Base-by-base conservation (phyloP, 257 asterid species). In the Capsicum baccatum region DNA sequence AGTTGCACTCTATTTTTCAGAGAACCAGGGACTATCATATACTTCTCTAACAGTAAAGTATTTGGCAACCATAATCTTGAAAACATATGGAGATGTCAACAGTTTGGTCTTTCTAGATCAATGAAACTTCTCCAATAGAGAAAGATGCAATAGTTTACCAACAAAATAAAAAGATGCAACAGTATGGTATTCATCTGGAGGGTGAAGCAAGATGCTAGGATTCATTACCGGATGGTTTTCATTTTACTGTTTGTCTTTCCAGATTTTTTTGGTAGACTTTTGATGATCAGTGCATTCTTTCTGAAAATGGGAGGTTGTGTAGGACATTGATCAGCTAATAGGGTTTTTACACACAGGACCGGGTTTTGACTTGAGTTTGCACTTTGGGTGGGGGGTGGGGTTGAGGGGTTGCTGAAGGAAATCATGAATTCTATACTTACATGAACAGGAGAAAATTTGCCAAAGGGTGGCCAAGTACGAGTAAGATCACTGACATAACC, bases 401-500 rank as follows among this genome's bases (percentile, higher is more conserved):
- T 62, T 68, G 5, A 4, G 3, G 48, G 48, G 48, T 3, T 0
- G 4, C 35, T 44, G 47, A 52, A 52, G 63, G 26, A 21, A 26
- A 54, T 14, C 50, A 13, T 35, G 48, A 48, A 26, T 76, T 14
- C 13, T 54, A 14, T 71, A 79, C 90, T 80, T 91, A 96, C 99
- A 91, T 93, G 98, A 83, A 70, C 89, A 26, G 97, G 85, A 83
- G 98, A 96, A 85, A 92, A 96, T 82, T 84, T 92, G 85, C 99
- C 96, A 37, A 91, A 92, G 79, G 98, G 99, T 85, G 99, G 94
- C 98, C 98, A 96, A 52, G 97, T 92, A 86, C 99, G 98, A 84
- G 98, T 96, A 87, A 96, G 92, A 88, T 96, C 99, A 86, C 99
- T 96, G 89, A 92, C 92, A 88, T 96, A 96, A 84, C 99, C 98